Percentiles rank a stretch among this genome's conserved stretches.
Conservation (phyloP, 306 rosid genomes). For the Pyrus bretschneideri region DNA sequence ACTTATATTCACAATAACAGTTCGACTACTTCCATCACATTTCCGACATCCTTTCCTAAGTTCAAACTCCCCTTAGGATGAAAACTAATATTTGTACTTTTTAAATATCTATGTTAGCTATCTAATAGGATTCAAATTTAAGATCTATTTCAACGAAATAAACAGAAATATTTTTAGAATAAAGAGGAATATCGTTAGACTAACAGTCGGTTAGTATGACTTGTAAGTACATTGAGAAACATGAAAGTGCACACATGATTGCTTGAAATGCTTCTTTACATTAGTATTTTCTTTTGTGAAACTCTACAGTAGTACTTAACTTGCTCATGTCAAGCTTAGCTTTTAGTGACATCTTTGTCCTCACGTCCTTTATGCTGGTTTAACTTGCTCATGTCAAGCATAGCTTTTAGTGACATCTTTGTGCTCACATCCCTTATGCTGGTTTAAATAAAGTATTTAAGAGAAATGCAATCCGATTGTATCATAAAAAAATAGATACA, state of each 20-base stretch:
- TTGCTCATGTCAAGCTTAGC: conserved; percentile 13
- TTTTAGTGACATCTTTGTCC: conserved; percentile 27
- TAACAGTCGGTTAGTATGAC: background rate
- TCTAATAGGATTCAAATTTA: no score
- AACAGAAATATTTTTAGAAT: no score
- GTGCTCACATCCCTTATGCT: conserved; percentile 19
- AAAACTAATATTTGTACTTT: background rate
- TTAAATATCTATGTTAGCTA: no score
- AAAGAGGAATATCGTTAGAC: no score
- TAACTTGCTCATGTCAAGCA: conserved; percentile 1
- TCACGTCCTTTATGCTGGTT: conserved; percentile 5
- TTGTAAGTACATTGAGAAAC: background rate
- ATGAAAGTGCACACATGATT: background rate
- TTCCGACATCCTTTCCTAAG: background rate
- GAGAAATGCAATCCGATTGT: background rate
- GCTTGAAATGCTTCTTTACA: background rate
- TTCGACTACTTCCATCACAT: background rate
- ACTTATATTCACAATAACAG: background rate
- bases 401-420: conserved; percentile 27
- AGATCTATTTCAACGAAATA: background rate
- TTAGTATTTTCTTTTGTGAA: background rate
- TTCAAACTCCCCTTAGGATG: background rate
- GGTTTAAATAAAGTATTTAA: background rate
- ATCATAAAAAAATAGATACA: background rate
- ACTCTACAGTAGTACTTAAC: background rate